Evolutionary conservation across 2,329 filamentous ascomycete species (phyloP), one percentile per base, ranked within the genome.

Genomic region (Emergomyces orientalis): DNA sequence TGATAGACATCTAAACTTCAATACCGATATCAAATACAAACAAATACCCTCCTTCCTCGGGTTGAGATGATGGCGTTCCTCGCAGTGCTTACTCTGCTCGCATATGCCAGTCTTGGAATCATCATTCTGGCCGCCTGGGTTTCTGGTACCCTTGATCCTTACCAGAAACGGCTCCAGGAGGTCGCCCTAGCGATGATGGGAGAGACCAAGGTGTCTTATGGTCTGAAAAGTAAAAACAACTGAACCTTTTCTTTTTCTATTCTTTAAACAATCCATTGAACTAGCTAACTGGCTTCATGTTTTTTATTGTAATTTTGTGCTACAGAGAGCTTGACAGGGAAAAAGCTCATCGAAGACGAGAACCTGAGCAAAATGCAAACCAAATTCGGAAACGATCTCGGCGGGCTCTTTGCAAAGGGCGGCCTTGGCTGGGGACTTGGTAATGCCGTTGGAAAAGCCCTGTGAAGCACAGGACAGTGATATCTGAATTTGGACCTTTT

Each of bases 111-210:
- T 47, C 45, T 65, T 37, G 58, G 60, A 25, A 56, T 65, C 19
- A 51, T 62, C 22, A 41, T 65, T 17, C 54, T 65, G 32, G 60
- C 43, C 22, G 71, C 71, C 3, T 73, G 71, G 71, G 69, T 73
- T 30, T 65, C 66, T 5, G 71, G 71, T 32, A 64, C 65, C n/a
- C 64, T 73, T 9, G 71, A 73, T 58, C 65, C 67, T 13, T 70
- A 71, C 51, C 71, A 73, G 63, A 70, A 70, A 51, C 64, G 64
- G 34, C 59, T 70, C 3, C 71, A 73, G 60, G 71, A 74, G 39
- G 61, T 71, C 0, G n/a, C 71, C 4, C 63, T 74, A 0, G 68
- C 72, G 30, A 64, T 63, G 30, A 71, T 72, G 67, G 72, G 71
- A 0, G 72, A 73, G 55, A 73, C 65, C 4, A 72, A 70, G 43